Evolutionary conservation across 139 green algal genomes (phyloP).

Genomic region (Chlorella sp.): DNA sequence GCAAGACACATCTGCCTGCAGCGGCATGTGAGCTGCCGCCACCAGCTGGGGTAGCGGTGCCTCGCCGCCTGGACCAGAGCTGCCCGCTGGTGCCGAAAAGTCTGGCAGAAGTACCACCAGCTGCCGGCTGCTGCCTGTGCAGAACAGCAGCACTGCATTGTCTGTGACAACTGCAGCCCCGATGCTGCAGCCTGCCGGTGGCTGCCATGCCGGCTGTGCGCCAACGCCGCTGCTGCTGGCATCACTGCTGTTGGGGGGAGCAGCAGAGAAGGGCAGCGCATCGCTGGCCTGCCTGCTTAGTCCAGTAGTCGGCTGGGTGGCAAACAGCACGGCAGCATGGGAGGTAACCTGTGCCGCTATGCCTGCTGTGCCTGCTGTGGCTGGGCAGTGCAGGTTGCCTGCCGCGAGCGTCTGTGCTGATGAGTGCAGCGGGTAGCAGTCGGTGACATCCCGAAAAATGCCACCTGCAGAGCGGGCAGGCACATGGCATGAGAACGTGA

Average conservation of each 20-base stretch:
- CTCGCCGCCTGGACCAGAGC: background rate
- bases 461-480: background rate
- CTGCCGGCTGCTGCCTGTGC: conserved; percentile 21
- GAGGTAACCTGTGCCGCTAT: conserved; percentile 7
- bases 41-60: background rate
- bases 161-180: conserved; percentile 20
- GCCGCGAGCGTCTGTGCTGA: conserved; percentile 21
- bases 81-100: too few species aligned
- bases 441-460: conserved; percentile 26
- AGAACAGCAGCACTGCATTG: conserved; percentile 11
- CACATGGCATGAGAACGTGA: background rate
- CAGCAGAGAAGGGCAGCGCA: background rate
- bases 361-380: background rate
- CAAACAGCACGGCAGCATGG: background rate
- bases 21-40: background rate
- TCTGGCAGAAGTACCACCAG: conserved; percentile 15
- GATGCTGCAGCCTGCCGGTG: conserved; percentile 22
- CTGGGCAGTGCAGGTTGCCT: conserved; percentile 1
- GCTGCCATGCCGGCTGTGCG: background rate
- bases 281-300: conserved; percentile 9
- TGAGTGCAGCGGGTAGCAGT: background rate
- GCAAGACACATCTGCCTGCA: conserved; percentile 31
- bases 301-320: background rate
- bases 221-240: background rate
- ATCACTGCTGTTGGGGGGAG: background rate